phyloP scores from a whole-genome alignment of 768 basidiomycete genomes.

The Leucocoprinus birnbaumii region DNA sequence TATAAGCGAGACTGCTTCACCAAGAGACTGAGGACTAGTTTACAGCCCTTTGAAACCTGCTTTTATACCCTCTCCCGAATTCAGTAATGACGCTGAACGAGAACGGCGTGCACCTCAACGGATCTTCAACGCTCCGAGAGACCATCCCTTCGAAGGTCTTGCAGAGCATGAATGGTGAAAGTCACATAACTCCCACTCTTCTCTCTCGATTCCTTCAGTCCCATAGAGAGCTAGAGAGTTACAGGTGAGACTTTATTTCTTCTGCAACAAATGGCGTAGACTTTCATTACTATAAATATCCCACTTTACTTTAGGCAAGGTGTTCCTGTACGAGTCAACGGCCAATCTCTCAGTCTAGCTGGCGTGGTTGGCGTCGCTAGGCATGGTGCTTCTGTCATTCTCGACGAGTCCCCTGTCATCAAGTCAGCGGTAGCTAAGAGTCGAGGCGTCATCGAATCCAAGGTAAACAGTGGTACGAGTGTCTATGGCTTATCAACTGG shows the following conservation, averaged over 20 bases:
- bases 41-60: not conserved
- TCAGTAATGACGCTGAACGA: slow-evolving; percentile 6
- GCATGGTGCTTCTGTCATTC: slow-evolving; percentile 39
- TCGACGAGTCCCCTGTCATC: slow-evolving; percentile 38
- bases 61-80: not conserved
- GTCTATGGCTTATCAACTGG: slow-evolving; percentile 84
- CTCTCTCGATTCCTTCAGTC: slow-evolving; percentile 40
- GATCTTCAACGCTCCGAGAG: not conserved
- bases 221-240: slow-evolving; percentile 49
- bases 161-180: slow-evolving; percentile 6
- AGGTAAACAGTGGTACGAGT: slow-evolving; percentile 64
- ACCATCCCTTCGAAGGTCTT: slow-evolving; percentile 15
- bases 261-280: slow-evolving; percentile 51
- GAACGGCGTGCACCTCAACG: not conserved
- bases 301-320: slow-evolving; percentile 43
- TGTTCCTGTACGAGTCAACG: slow-evolving; percentile 56
- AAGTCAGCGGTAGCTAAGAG: slow-evolving; percentile 57
- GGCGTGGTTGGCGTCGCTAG: slow-evolving; percentile 70
- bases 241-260: slow-evolving; percentile 41
- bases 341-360: slow-evolving; percentile 61
- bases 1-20: slow-evolving; percentile 6
- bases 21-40: not conserved
- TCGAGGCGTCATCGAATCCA: slow-evolving; percentile 64
- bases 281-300: no score
- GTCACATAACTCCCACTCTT: slow-evolving; percentile 14